Evolutionary conservation across 2,329 filamentous ascomycete species (phyloP), one percentile per base, ranked within the genome.

Genomic region (Escovopsis sp.): DNA sequence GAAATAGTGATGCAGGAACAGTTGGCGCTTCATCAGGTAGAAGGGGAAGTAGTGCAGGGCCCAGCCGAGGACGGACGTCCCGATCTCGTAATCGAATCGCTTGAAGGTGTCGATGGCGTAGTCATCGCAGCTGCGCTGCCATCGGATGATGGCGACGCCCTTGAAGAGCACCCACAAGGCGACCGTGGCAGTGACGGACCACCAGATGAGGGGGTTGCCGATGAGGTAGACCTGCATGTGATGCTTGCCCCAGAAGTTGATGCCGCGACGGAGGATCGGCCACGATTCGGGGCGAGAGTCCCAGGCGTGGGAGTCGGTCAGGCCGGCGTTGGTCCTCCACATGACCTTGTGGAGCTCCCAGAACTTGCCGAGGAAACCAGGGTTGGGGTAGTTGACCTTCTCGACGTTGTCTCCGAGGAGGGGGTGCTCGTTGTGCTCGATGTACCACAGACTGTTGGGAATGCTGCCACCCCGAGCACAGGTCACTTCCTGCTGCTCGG

Each of bases 31-130:
- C 91, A 98, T 96, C 44, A 98, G 74, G 68, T 79, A 98, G 69
- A 98, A 98, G 10, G 91, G 91, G 71, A 98, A 96, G 69, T 95
- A 98, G 65, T 98, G 91, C 62, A 98, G 81, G 38, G 84, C 86
- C 91, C 91, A 98, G 51, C 84, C 91, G 8, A 98, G 74, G 29
- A 95, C 82, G 14, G 79, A 86, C 41, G 79, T 85, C 47, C 91
- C 91, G 45, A 96, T 77, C 63, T 98, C 91, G 57, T 95, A 96
- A 63, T 96, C 91, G 60, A 96, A 98, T 43, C 91, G 85, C 68
- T 94, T 94, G 72, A 96, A 94, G 33, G 74, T 82, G 39, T 77
- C 61, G 58, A 82, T 79, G 45, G 72, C 66, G 62, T 98, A 96
- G 63, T 98, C 91, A 51, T 76, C 74, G 71, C 71, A 96, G 60